phyloP scores from a whole-genome alignment of 1,284 basidiomycete genomes.

The Trametes pubescens region DNA sequence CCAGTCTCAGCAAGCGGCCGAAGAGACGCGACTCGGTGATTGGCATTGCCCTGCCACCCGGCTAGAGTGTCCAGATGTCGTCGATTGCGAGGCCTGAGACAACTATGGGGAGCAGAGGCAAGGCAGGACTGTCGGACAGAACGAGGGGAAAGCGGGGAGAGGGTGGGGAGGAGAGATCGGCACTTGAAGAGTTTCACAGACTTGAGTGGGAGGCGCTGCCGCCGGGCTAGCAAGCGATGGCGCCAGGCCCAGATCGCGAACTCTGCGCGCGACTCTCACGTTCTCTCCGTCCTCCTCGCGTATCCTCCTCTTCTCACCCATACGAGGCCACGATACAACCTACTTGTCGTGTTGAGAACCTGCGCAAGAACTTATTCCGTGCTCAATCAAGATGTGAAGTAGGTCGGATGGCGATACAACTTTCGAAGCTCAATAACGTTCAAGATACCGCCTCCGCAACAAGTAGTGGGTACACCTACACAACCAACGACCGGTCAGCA shows the following conservation, averaged over 20 bases:
- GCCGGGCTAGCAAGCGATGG: constrained; percentile 4
- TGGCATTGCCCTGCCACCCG: constrained; percentile 9
- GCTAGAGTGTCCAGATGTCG: neutral
- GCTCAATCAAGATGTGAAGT: too few species aligned
- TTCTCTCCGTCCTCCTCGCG: neutral
- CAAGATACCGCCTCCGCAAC: too few species aligned
- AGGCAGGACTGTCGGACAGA: neutral
- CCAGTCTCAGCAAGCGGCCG: constrained; percentile 1
- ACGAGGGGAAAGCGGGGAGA: neutral
- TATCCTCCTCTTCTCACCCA: too few species aligned
- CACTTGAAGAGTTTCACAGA: neutral
- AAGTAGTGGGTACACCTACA: too few species aligned
- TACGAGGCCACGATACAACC: too few species aligned
- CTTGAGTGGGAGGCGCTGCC: neutral
- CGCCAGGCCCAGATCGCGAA: neutral
- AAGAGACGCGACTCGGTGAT: constrained; percentile 1
- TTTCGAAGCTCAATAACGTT: too few species aligned
- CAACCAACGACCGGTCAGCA: too few species aligned
- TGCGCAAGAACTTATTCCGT: too few species aligned
- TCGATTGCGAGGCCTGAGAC: neutral
- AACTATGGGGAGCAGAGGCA: neutral
- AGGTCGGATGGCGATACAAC: too few species aligned
- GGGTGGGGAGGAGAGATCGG: neutral
- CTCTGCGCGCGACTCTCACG: neutral
- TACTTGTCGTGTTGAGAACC: too few species aligned